Evolutionary conservation across 257 asterid species (phyloP), one percentile per base, ranked within the genome.

Genomic region (Apocynum venetum): DNA sequence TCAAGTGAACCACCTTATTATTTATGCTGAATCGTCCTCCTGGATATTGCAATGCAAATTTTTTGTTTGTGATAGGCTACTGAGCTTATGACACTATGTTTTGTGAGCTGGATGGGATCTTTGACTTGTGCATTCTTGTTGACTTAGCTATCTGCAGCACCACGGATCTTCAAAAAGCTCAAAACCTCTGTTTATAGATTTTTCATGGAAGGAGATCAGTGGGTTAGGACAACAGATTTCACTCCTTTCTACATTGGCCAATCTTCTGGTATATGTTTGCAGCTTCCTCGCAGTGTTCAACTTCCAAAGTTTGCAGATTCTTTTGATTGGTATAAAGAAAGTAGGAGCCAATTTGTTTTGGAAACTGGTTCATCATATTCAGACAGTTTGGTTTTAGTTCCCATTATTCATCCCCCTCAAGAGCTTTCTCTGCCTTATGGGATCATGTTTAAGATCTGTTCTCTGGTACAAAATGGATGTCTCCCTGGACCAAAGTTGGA

Each of bases 211-310:
- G 97, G 93, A 70, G 98, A 93, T 41, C 97, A 90, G 79, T 95
- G 98, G 97, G 83, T 91, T 31, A 87, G 99, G 81, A 93, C 99
- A 9, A 88, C 94, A 8, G 98, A 95, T 76, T 95, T 91, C 72
- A 84, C 98, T 57, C 72, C 79, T 56, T 84, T 85, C 14, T 80
- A 82, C 72, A 90, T 93, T 19, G 99, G 99, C 60, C 97, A 91
- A 71, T 89, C 99, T 70, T 93, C 99, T 31, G 90, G 97, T 20
- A 46, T 95, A 79, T 93, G 97, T 77, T 83, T 95, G 76, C 85
- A 89, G 86, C 89, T 95, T 76, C 91, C 90, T 36, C 13, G 35
- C 6, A 86, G 79, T 64, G 80, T 77, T 84, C 79, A 25, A 38
- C 92, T 95, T 80, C 97, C 99, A n/a, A 80, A 87, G 56, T 86